Evolutionary conservation across 2,329 filamentous ascomycete species (phyloP).

Genomic region (Cladosporium sp.): DNA sequence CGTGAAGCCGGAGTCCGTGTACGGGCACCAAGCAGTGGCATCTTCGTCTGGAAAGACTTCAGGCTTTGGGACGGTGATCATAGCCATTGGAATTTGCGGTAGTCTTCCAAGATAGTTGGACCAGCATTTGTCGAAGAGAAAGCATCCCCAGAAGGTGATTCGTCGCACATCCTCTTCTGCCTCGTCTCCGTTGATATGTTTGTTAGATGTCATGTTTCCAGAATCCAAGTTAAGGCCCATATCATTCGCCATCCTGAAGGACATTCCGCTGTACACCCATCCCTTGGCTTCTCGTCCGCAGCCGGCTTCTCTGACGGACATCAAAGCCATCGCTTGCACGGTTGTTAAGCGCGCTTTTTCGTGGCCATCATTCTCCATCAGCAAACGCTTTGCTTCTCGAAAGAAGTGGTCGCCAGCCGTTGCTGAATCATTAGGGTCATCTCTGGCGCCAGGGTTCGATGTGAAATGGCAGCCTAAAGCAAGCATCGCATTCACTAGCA

Average conservation of each 20-base stretch:
- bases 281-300: conserved; percentile 91
- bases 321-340: conserved; percentile 85
- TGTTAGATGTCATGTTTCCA: conserved; percentile 52
- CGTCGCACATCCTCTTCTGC: conserved; percentile 81
- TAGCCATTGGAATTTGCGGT: conserved; percentile 73
- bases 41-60: conserved; percentile 90
- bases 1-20: conserved; percentile 75
- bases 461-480: conserved; percentile 93
- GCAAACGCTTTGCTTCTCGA: conserved; percentile 80
- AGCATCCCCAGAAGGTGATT: conserved; percentile 96
- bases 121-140: conserved; percentile 98
- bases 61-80: conserved; percentile 78
- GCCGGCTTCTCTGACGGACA: conserved; percentile 94
- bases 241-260: conserved; percentile 94
- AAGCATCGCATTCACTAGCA: conserved; percentile 90
- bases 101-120: conserved; percentile 92
- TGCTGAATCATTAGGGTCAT: conserved; percentile 63
- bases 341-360: conserved; percentile 83
- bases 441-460: conserved; percentile 64
- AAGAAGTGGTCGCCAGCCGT: conserved; percentile 97
- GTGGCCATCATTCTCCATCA: conserved; percentile 88
- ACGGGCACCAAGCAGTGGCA: conserved; percentile 76
- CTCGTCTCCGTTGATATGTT: conserved; percentile 49
- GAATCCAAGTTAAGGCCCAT: conserved; percentile 85
- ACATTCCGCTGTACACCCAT: conserved; percentile 98